Conservation (phyloP, 495 filamentous ascomycete genomes). For the Trichoderma virens region DNA sequence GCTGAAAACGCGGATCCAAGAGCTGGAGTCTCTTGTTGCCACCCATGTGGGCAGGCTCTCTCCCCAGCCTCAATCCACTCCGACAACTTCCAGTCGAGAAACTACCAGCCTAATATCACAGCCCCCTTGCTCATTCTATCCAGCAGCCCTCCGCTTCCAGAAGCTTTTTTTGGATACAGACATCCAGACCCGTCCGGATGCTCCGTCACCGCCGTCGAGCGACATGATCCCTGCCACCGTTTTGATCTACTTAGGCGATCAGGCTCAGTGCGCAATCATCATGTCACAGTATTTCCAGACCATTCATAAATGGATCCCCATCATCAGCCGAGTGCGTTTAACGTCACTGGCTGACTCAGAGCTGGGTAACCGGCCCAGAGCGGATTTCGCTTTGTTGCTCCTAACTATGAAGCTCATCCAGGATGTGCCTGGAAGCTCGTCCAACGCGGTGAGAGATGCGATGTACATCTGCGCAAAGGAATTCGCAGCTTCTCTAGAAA, state of each 20-base stretch:
- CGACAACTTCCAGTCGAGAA: background rate
- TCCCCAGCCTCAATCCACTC: background rate
- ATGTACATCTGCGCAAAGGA: constrained; percentile 38
- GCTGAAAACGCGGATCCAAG: background rate
- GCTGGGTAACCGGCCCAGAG: constrained; percentile 38
- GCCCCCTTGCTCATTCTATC: background rate
- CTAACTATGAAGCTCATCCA: constrained; percentile 41
- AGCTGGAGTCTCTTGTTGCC: background rate
- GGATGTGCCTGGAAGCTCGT: constrained; percentile 16
- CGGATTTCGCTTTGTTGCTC: constrained; percentile 34
- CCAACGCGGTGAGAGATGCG: constrained; percentile 15
- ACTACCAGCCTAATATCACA: background rate
- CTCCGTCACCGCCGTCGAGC: background rate
- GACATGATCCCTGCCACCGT: constrained; percentile 15
- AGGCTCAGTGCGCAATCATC: constrained; percentile 22
- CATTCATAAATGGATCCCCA: constrained; percentile 41
- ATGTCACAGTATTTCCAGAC: constrained; percentile 25
- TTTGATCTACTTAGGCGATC: constrained; percentile 25
- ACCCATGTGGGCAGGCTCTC: background rate
- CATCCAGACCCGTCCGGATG: background rate
- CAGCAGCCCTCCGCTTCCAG: constrained; percentile 2
- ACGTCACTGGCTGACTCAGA: constrained; percentile 22
- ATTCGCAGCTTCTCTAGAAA: constrained; percentile 31
- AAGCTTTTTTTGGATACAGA: background rate
- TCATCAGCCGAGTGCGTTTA: constrained; percentile 42